Conservation (phyloP, 2,329 filamentous ascomycete genomes). For the Penicillium olsonii region DNA sequence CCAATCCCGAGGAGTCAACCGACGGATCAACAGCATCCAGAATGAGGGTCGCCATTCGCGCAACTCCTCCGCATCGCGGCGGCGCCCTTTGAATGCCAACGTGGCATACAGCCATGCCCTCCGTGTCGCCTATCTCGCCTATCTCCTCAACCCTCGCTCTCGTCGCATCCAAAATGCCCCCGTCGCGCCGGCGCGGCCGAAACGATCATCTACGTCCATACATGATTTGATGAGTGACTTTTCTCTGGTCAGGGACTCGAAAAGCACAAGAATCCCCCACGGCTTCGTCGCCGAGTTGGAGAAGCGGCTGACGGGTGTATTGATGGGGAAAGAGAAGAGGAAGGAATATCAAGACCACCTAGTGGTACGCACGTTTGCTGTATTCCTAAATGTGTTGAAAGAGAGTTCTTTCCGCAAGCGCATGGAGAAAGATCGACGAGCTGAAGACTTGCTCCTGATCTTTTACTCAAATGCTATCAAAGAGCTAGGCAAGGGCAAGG, state of each 20-base stretch:
- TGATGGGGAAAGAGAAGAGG: conserved; percentile 78
- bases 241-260: conserved; percentile 64
- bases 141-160: conserved; percentile 86
- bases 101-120: conserved; percentile 92
- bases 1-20: conserved; percentile 47
- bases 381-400: conserved; percentile 91
- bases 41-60: conserved; percentile 45
- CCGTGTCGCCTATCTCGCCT: conserved; percentile 85
- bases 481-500: conserved; percentile 77
- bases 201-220: conserved; percentile 71
- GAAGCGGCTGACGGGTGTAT: conserved; percentile 76
- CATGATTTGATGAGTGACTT: conserved; percentile 90
- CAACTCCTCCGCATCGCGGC: conserved; percentile 45
- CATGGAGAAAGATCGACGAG: conserved; percentile 89
- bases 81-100: conserved; percentile 56
- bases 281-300: conserved; percentile 70
- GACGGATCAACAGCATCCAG: conserved; percentile 50
- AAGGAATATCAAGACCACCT: conserved; percentile 88
- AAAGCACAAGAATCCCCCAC: conserved; percentile 70
- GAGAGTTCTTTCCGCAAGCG: conserved; percentile 83
- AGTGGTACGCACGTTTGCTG: conserved; percentile 91
- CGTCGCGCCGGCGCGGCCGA: conserved; percentile 61
- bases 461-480: conserved; percentile 96
- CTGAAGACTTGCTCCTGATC: conserved; percentile 90
- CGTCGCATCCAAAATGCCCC: conserved; percentile 86